phyloP scores from a whole-genome alignment of 352 stramenopile species.

The Phytophthora uliginosa region DNA sequence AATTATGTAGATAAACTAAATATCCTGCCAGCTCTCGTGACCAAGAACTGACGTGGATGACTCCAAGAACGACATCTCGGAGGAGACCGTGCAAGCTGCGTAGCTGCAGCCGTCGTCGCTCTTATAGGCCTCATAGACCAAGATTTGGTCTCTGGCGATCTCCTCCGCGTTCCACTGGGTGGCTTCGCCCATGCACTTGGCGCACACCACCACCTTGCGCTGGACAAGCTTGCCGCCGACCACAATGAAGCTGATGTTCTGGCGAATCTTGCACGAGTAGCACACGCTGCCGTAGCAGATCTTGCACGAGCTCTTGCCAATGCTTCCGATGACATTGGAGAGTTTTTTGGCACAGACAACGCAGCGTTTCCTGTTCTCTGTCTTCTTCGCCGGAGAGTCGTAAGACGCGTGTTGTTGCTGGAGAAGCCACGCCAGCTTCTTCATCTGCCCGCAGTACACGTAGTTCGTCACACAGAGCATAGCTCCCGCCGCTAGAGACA shows the following conservation, averaged over 20 bases:
- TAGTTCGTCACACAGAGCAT: constrained; percentile 43
- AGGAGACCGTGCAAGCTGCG: constrained; percentile 21
- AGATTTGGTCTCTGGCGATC: constrained; percentile 26
- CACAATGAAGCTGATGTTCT: constrained; percentile 47
- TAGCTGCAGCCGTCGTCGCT: constrained; percentile 18
- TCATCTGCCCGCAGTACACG: constrained; percentile 63
- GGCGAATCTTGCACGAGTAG: constrained; percentile 44
- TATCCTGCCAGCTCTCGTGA: constrained; percentile 7
- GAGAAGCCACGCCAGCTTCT: constrained; percentile 60
- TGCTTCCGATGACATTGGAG: constrained; percentile 20
- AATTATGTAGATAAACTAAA: not conserved
- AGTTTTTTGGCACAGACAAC: constrained; percentile 36
- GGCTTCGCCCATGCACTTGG: constrained; percentile 43
- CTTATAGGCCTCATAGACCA: constrained; percentile 23
- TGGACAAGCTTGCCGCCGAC: constrained; percentile 37
- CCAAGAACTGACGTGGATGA: constrained; percentile 19
- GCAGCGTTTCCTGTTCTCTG: constrained; percentile 9
- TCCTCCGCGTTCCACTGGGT: constrained; percentile 39
- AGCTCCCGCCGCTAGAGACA: constrained; percentile 28
- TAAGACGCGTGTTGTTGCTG: constrained; percentile 21
- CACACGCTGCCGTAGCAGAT: constrained; percentile 50
- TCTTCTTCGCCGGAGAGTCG: not conserved
- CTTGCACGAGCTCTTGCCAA: constrained; percentile 38
- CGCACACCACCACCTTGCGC: constrained; percentile 47
- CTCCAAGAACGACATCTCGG: constrained; percentile 23